These are phyloP conservation scores for Trichoderma gamsii DNA, from an alignment of 495 filamentous ascomycete genomes.

Conservation along the genomic window DNA sequence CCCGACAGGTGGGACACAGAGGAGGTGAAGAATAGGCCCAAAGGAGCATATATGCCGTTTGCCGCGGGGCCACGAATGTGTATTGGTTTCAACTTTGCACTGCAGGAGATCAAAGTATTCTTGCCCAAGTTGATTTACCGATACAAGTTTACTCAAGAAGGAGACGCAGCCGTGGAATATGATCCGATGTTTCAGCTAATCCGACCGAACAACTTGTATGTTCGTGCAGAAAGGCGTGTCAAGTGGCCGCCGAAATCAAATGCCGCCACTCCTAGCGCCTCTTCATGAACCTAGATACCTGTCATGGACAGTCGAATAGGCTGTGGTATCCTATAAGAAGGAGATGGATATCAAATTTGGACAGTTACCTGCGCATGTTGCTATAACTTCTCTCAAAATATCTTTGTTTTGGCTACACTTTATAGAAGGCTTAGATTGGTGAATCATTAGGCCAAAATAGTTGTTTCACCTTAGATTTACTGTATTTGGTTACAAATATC, in stretches of 20 bases:
- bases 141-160: slow-evolving; percentile 38
- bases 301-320: no score
- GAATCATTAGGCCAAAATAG: no score
- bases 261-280: no score
- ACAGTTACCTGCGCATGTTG: no score
- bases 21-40: slow-evolving; percentile 21
- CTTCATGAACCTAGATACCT: not conserved
- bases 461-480: no score
- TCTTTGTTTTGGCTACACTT: no score
- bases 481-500: no score
- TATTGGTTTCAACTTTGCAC: slow-evolving; percentile 56
- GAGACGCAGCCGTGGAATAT: slow-evolving; percentile 42
- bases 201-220: slow-evolving; percentile 51
- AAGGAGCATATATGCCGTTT: slow-evolving; percentile 47
- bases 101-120: slow-evolving; percentile 49
- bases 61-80: slow-evolving; percentile 45
- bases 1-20: slow-evolving; percentile 49
- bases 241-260: slow-evolving; percentile 33
- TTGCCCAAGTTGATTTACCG: slow-evolving; percentile 47
- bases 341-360: no score
- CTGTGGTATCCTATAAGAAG: no score
- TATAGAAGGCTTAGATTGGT: no score
- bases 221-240: slow-evolving; percentile 38
- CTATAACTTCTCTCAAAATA: no score
- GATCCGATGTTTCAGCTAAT: slow-evolving; percentile 53